Evolutionary conservation across 306 rosid species (phyloP).

Genomic region (Rosa rugosa): DNA sequence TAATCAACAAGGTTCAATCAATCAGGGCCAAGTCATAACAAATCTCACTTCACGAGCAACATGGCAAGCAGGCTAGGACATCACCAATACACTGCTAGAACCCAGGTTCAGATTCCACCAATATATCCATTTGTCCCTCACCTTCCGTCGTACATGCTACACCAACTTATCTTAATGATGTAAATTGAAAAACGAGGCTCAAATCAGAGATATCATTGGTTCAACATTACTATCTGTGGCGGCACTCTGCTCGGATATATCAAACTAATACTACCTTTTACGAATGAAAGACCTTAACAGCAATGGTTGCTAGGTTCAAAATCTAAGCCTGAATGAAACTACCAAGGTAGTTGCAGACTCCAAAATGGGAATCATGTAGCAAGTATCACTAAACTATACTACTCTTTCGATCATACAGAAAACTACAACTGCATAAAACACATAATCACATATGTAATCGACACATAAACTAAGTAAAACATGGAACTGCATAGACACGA

Average conservation of each 20-base stretch:
- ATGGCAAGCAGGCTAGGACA: not conserved
- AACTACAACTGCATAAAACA: not conserved
- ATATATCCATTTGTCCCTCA: not conserved
- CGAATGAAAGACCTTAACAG: not conserved
- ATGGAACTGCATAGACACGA: not conserved
- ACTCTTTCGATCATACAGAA: not conserved
- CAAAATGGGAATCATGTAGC: not conserved
- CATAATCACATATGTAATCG: no score
- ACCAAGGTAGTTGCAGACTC: not conserved
- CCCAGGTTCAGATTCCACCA: not conserved
- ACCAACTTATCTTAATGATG: not conserved
- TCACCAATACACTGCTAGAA: not conserved
- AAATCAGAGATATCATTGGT: not conserved
- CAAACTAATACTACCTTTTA: no score
- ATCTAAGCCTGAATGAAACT: not conserved
- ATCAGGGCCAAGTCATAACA: not conserved
- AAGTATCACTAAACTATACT: not conserved
- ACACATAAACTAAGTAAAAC: not conserved
- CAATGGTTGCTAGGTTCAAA: not conserved
- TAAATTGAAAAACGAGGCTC: not conserved
- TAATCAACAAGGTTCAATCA: not conserved
- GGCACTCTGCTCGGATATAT: no score
- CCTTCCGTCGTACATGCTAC: not conserved
- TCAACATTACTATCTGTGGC: not conserved
- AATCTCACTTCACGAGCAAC: not conserved